These are phyloP conservation scores for Suillus lakei DNA, from an alignment of 768 basidiomycete genomes.

Conservation along the genomic window DNA sequence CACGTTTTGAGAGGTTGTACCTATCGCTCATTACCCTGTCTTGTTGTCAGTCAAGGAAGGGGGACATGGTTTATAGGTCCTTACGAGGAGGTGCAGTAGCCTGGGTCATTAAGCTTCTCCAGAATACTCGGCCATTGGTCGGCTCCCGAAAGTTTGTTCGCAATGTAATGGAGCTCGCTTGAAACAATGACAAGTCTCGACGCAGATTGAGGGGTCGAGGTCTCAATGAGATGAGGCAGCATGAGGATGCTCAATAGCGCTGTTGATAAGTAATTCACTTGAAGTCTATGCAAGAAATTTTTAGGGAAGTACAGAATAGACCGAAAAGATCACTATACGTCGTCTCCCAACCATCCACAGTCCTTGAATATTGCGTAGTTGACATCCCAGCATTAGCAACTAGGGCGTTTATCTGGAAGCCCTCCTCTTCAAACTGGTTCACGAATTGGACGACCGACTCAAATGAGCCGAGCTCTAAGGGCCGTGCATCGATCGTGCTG, in stretches of 20 bases:
- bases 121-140: constrained; percentile 26
- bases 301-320: background rate
- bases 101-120: constrained; percentile 25
- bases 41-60: background rate
- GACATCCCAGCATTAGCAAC: constrained; percentile 36
- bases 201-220: constrained; percentile 24
- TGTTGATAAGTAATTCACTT: constrained; percentile 40
- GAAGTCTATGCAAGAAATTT: constrained; percentile 27
- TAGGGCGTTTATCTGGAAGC: constrained; percentile 29
- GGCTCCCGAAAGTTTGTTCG: constrained; percentile 7
- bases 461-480: constrained; percentile 39
- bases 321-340: constrained; percentile 33
- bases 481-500: constrained; percentile 30
- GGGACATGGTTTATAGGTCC: constrained; percentile 10
- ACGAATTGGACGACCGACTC: constrained; percentile 35
- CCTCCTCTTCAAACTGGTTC: constrained; percentile 30
- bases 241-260: constrained; percentile 38
- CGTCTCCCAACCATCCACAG: constrained; percentile 52
- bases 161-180: constrained; percentile 32
- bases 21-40: constrained; percentile 20
- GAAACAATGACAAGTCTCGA: constrained; percentile 36
- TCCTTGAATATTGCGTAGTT: constrained; percentile 23
- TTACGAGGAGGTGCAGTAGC: constrained; percentile 27
- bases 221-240: constrained; percentile 36
- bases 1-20: constrained; percentile 32